phyloP scores from a whole-genome alignment of 1,139 yeast genomes.

The Suhomyces anneliseae region DNA sequence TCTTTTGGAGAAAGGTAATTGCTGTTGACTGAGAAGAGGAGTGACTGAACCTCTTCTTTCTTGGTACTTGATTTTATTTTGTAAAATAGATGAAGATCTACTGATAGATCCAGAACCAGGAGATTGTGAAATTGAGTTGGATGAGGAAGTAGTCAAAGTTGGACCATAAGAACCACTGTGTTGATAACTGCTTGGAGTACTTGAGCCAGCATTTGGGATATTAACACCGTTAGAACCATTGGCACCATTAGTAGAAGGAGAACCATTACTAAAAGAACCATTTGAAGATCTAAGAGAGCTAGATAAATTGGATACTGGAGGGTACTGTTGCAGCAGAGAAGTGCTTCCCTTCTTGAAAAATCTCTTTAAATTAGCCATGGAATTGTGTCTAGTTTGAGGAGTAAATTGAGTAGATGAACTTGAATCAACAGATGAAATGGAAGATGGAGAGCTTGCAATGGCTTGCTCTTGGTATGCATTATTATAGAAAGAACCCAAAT shows the following conservation, averaged over 20 bases:
- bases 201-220: constrained; percentile 15
- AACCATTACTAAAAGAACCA: constrained; percentile 10
- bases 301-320: constrained; percentile 39
- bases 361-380: constrained; percentile 71
- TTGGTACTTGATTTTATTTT: constrained; percentile 31
- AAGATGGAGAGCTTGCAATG: constrained; percentile 39
- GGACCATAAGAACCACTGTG: constrained; percentile 10
- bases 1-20: constrained; percentile 64
- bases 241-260: constrained; percentile 4
- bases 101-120: constrained; percentile 27
- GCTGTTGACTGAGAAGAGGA: constrained; percentile 30
- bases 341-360: constrained; percentile 54
- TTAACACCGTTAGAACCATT: constrained; percentile 14
- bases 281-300: constrained; percentile 34
- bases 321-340: constrained; percentile 25
- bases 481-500: constrained; percentile 48
- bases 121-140: constrained; percentile 36
- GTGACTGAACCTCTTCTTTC: constrained; percentile 45
- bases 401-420: constrained; percentile 17
- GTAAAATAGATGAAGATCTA: constrained; percentile 30
- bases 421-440: constrained; percentile 42
- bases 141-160: constrained; percentile 30
- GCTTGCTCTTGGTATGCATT: constrained; percentile 39
- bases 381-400: constrained; percentile 53
- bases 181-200: constrained; percentile 15